These are phyloP conservation scores for Coprinopsis marcescibilis DNA, from an alignment of 768 basidiomycete genomes.

Conservation along the genomic window DNA sequence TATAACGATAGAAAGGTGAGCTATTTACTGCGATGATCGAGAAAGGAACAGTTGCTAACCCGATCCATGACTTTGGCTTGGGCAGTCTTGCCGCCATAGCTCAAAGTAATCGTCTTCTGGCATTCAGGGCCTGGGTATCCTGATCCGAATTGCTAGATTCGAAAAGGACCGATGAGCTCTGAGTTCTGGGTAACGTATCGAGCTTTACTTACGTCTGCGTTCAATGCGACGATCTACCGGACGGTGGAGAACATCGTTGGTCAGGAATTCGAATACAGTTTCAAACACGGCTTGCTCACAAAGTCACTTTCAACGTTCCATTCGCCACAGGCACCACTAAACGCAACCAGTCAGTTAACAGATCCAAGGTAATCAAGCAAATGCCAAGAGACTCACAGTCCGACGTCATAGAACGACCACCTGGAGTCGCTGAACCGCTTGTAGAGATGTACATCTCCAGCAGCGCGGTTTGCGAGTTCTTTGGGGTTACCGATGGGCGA, in stretches of 20 bases:
- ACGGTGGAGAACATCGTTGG: neutral
- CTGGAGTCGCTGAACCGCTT: conserved; percentile 19
- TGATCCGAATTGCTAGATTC: conserved; percentile 32
- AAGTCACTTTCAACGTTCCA: conserved; percentile 21
- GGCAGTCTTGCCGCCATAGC: conserved; percentile 53
- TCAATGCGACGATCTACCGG: conserved; percentile 27
- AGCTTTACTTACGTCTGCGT: conserved; percentile 12
- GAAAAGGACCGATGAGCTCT: neutral
- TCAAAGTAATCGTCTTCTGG: conserved; percentile 54
- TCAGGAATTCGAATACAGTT: neutral
- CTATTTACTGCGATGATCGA: too few species aligned
- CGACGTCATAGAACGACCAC: conserved; percentile 28
- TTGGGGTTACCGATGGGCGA: conserved; percentile 12
- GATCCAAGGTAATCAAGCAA: neutral
- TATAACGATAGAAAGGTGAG: too few species aligned
- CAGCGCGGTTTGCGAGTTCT: conserved; percentile 21
- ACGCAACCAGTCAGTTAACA: neutral
- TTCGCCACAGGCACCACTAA: conserved; percentile 27
- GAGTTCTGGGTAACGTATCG: neutral
- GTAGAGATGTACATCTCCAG: conserved; percentile 17
- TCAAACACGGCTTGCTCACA: conserved; percentile 13
- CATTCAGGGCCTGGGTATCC: conserved; percentile 66
- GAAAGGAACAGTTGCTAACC: conserved; percentile 33
- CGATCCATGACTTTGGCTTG: conserved; percentile 57
- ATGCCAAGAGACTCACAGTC: conserved; percentile 18